Conservation (phyloP, 2,329 filamentous ascomycete species). For the Penicillium vulpinum region DNA sequence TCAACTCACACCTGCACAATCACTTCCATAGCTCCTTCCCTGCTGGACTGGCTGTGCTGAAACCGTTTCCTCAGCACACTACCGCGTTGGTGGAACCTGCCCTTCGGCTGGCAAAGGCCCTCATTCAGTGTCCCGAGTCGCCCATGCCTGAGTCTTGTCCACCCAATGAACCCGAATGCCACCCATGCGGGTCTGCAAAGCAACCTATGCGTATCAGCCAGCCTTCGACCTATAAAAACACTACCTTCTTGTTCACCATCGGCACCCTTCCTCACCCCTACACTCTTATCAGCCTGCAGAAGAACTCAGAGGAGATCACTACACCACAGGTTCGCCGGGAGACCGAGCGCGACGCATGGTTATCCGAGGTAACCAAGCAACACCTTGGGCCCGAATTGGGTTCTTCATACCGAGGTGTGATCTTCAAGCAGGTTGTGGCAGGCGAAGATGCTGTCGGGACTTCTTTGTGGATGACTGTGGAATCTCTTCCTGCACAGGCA, state of each 20-base stretch:
- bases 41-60: slow-evolving; percentile 75
- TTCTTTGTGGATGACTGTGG: slow-evolving; percentile 80
- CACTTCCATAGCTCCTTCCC: slow-evolving; percentile 80
- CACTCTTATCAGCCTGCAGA: slow-evolving; percentile 70
- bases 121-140: slow-evolving; percentile 72
- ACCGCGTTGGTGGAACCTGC: slow-evolving; percentile 70
- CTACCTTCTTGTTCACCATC: slow-evolving; percentile 72
- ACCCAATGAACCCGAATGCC: slow-evolving; percentile 74
- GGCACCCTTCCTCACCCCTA: slow-evolving; percentile 89
- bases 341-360: slow-evolving; percentile 75
- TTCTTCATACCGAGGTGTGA: slow-evolving; percentile 65
- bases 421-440: slow-evolving; percentile 80
- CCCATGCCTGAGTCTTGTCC: slow-evolving; percentile 78
- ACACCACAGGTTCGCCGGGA: slow-evolving; percentile 66
- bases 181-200: slow-evolving; percentile 66
- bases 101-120: slow-evolving; percentile 69
- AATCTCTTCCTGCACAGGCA: slow-evolving; percentile 51
- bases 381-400: slow-evolving; percentile 65
- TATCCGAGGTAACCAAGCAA: slow-evolving; percentile 68
- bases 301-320: slow-evolving; percentile 60
- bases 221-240: slow-evolving; percentile 68
- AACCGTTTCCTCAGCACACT: slow-evolving; percentile 74
- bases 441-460: slow-evolving; percentile 63
- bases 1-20: slow-evolving; percentile 80
- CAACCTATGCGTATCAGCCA: slow-evolving; percentile 65